These are phyloP conservation scores for Aureobasidium lini DNA, from an alignment of 2,329 filamentous ascomycete species.

Conservation along the genomic window DNA sequence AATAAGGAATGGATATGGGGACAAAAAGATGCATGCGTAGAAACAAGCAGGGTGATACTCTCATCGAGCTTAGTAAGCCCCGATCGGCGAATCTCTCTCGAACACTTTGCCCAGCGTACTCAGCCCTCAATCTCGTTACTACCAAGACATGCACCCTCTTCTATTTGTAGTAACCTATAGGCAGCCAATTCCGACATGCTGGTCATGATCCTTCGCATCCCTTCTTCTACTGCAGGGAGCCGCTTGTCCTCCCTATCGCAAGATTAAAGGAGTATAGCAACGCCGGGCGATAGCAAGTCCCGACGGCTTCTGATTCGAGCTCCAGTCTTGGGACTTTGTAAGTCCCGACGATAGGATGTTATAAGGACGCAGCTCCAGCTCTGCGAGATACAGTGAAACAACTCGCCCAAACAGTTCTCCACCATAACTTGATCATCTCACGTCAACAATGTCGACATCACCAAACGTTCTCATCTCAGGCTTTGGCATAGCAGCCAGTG, in stretches of 20 bases:
- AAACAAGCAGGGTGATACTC: neutral
- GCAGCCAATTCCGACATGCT: no score
- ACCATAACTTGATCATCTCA: neutral
- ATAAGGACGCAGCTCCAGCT: neutral
- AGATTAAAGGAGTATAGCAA: neutral
- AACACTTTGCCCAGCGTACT: no score
- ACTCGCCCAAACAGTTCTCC: neutral
- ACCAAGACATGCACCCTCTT: no score
- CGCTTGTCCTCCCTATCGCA: neutral
- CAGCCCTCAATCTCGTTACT: no score
- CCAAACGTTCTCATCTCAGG: conserved; percentile 30
- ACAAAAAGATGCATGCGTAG: no score
- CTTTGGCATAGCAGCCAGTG: conserved; percentile 31
- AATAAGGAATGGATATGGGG: no score
- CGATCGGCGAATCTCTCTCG: no score
- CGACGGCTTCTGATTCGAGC: neutral
- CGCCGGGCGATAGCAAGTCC: conserved; percentile 2
- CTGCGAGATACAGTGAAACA: neutral
- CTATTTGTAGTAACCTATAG: no score
- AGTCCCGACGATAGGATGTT: neutral
- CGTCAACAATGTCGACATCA: neutral
- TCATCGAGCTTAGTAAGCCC: neutral
- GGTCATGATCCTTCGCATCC: no score
- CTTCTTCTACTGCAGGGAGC: neutral
- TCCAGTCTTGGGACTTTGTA: neutral